Evolutionary conservation across 2,329 filamentous ascomycete genomes (phyloP).

Genomic region (Arthroderma uncinatum): DNA sequence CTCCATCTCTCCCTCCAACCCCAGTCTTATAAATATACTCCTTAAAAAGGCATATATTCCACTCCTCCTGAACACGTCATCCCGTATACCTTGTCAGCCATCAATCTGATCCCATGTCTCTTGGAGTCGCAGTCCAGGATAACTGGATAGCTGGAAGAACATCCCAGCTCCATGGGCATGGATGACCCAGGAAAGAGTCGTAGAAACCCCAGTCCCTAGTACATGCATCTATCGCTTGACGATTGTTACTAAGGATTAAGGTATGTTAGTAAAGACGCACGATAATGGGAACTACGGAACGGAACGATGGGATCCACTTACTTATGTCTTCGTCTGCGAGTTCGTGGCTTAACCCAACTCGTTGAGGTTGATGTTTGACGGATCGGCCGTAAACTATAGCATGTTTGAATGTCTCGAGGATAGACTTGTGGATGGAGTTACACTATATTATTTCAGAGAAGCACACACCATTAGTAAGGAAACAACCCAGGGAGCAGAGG

Average conservation of each 20-base stretch:
- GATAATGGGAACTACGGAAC: neutral
- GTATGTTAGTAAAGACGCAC: neutral
- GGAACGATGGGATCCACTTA: constrained; percentile 29
- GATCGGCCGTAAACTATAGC: constrained; percentile 96
- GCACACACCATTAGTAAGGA: neutral
- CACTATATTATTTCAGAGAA: constrained; percentile 59
- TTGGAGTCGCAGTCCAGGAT: neutral
- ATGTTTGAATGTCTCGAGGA: constrained; percentile 88
- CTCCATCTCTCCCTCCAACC: neutral
- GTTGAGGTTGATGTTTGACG: constrained; percentile 96
- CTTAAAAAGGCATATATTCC: neutral
- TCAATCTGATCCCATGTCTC: neutral
- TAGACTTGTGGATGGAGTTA: constrained; percentile 92
- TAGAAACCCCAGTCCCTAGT: neutral
- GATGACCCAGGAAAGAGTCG: constrained; percentile 2
- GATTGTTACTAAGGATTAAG: constrained; percentile 23
- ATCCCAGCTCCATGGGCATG: constrained; percentile 3
- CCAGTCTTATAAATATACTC: neutral
- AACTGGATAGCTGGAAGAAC: neutral
- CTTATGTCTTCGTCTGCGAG: constrained; percentile 94
- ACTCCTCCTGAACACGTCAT: constrained; percentile 4
- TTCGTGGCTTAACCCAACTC: constrained; percentile 83
- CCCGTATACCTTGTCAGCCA: neutral
- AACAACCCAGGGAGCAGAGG: neutral
- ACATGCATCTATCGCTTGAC: constrained; percentile 24